A percentile compares a stretch with the other conserved stretches of the same genome.
Conservation (phyloP, 148 eudicot genomes). For the Linanthus parryae region DNA sequence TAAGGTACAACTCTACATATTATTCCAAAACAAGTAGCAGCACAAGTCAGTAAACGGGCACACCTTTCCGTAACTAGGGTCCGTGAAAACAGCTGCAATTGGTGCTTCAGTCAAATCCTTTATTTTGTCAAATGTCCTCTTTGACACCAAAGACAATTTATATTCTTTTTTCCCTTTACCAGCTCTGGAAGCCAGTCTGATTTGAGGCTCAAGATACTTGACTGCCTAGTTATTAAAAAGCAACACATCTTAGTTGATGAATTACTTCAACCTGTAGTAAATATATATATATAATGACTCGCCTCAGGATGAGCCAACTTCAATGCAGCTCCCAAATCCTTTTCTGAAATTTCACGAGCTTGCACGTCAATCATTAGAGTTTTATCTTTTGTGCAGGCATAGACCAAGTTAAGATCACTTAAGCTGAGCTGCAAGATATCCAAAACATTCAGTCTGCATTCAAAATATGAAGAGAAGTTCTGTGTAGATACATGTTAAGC, state of each 20-base stretch:
- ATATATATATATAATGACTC: too few species aligned
- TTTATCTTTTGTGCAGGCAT: constrained; percentile 95
- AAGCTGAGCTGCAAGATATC: constrained; percentile 59
- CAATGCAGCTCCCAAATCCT: constrained; percentile 71
- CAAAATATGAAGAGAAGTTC: constrained; percentile 7
- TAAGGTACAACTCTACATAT: too few species aligned
- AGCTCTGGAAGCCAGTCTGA: constrained; percentile 78
- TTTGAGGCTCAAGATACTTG: constrained; percentile 90
- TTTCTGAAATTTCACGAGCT: constrained; percentile 92
- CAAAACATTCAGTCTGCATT: not conserved
- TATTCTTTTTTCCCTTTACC: constrained; percentile 87
- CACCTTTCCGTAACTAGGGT: constrained; percentile 90
- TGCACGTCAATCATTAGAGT: constrained; percentile 97
- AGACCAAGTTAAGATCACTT: constrained; percentile 94
- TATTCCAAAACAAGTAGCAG: too few species aligned
- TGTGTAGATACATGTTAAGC: too few species aligned
- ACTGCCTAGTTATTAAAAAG: constrained; percentile 56
- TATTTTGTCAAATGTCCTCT: constrained; percentile 65
- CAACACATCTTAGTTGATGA: too few species aligned
- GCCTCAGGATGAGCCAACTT: constrained; percentile 97
- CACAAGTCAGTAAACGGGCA: not conserved
- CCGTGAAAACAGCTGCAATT: constrained; percentile 85
- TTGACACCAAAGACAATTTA: constrained; percentile 75
- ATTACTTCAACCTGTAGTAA: too few species aligned
- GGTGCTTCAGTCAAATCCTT: constrained; percentile 62